phyloP scores from a whole-genome alignment of 495 filamentous ascomycete species.

The Neurospora sp. region DNA sequence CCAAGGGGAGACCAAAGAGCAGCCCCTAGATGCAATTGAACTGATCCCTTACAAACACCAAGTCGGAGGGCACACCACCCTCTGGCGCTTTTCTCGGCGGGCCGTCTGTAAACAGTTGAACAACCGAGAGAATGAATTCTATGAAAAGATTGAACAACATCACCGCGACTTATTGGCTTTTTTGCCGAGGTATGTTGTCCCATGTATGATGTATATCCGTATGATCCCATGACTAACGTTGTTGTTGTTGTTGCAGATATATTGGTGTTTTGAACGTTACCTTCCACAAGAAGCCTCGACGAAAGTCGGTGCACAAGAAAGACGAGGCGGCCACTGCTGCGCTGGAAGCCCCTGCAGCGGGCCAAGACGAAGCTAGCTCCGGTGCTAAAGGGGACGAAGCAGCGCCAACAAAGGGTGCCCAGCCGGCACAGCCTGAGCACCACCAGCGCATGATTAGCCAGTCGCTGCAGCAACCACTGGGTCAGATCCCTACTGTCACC shows the following conservation, averaged over 20 bases:
- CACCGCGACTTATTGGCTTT: conserved; percentile 87
- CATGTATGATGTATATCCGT: not conserved
- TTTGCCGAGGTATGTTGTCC: conserved; percentile 67
- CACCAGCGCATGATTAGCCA: conserved; percentile 67
- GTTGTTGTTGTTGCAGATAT: conserved; percentile 47
- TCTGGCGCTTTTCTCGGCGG: conserved; percentile 89
- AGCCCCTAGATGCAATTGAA: conserved; percentile 82
- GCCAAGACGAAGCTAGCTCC: not conserved
- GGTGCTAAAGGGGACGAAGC: conserved; percentile 8
- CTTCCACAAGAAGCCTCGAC: conserved; percentile 74
- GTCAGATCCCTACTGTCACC: conserved; percentile 76
- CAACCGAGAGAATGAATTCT: conserved; percentile 96
- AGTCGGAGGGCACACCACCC: conserved; percentile 90
- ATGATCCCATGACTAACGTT: conserved; percentile 8
- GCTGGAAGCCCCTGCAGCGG: conserved; percentile 7
- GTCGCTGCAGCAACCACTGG: conserved; percentile 40
- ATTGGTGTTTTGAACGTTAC: conserved; percentile 97
- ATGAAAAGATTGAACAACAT: conserved; percentile 83
- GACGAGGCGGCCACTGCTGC: conserved; percentile 23
- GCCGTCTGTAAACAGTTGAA: conserved; percentile 98
- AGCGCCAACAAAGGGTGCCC: conserved; percentile 1
- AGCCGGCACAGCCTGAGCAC: conserved; percentile 22
- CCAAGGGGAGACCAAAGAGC: conserved; percentile 34
- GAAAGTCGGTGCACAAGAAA: conserved; percentile 44
- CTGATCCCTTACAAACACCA: conserved; percentile 95